Base-by-base conservation (phyloP, 441 rosid genomes). In the Hura crepitans region DNA sequence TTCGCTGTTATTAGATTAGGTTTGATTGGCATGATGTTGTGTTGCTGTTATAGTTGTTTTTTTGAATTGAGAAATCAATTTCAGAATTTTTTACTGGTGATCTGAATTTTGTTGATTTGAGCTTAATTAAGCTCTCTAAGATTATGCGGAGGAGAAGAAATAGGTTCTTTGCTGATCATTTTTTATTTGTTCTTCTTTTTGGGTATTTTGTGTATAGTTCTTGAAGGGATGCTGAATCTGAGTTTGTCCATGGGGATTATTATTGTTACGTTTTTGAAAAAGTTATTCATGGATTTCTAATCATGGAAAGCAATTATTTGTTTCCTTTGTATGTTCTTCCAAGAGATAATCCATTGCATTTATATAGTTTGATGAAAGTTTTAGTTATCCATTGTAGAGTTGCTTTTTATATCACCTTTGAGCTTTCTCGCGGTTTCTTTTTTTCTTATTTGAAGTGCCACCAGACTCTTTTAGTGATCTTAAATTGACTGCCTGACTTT, bases 41-140 rank as follows among this genome's bases (percentile, higher is more conserved):
- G 58, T 54, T 54, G 30, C 14, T 62, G 18, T 37, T 15, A 49
- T 45, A 5, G n/a, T 14, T 37, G 12, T 65, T 25, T 50, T 62
- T 14, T 51, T n/a, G 58, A 10, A 14, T 13, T 18, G 12, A 15
- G 65, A 43, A 28, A 25, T 42, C 28, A 25, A 18, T 23, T 47
- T 14, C 33, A 42, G 20, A 28, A 11, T 4, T 68, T 61, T 11
- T n/a, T 62, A 9, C 35, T 65, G 20, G 43, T 50, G 67, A 58
- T 69, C 66, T 60, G 62, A 17, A 58, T 30, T 59, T 22, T 20
- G 35, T 55, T 61, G 15, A 47, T 61, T 61, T 73, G 47, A 20
- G 66, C 17, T 66, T 67, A 37, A 14, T 60, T 30, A 12, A 22
- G 61, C 11, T 73, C 58, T 57, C 3, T 55, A 0, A 13, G 22